A percentile compares a stretch with the other conserved stretches of the same genome.
Conservation (phyloP, 169 alveolate species). For the Sarcocystis neurona region DNA sequence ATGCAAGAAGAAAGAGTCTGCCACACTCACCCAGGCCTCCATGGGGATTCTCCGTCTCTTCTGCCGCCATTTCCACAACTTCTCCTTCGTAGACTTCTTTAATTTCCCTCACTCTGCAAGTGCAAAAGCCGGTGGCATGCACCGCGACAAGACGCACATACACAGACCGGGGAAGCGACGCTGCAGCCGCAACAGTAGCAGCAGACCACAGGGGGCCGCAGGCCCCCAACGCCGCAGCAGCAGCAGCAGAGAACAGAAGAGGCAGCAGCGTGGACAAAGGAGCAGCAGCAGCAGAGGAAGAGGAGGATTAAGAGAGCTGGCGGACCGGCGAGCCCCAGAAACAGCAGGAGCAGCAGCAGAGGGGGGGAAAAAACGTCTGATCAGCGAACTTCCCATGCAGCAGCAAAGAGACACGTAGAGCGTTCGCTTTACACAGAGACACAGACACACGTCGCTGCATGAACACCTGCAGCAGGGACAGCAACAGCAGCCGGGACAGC, state of each 20-base stretch:
- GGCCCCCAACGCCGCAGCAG: too few relatives aligned
- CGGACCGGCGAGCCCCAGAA: not conserved
- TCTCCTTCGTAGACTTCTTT: constrained; percentile 99
- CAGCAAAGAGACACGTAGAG: too few relatives aligned
- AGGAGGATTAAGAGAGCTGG: not conserved
- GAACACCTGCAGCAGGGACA: too few relatives aligned
- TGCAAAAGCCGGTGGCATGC: not conserved
- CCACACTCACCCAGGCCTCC: constrained; percentile 73
- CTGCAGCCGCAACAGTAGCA: too few relatives aligned
- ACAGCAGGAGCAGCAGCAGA: not conserved
- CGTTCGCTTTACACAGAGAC: too few relatives aligned
- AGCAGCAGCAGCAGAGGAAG: not conserved
- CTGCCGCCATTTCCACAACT: constrained; percentile 94
- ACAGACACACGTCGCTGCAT: too few relatives aligned
- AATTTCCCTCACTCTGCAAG: constrained; percentile 95
- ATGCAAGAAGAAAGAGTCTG: not conserved
- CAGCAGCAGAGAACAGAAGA: not conserved
- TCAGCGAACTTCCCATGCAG: too few relatives aligned
- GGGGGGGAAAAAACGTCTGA: too few relatives aligned
- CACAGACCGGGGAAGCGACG: too few relatives aligned
- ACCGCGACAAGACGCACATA: not conserved
- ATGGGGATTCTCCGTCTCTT: constrained; percentile 80
- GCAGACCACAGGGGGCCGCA: too few relatives aligned
- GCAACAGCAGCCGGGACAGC: too few relatives aligned
- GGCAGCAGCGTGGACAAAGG: not conserved